Conservation (phyloP, 345 rosid species). For the Corchorus olitorius region DNA sequence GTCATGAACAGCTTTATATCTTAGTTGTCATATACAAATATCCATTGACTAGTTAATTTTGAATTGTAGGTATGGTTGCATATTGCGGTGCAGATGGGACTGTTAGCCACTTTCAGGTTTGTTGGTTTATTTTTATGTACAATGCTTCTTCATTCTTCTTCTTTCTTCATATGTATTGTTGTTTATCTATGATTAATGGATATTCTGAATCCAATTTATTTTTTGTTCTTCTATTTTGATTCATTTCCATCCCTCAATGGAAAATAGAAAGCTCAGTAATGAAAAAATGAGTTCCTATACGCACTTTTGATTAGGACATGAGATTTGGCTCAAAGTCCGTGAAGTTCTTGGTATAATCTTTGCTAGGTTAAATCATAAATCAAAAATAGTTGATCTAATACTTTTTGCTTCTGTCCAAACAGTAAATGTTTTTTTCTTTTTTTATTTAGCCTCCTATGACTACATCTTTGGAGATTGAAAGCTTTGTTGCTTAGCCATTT, state of each 20-base stretch:
- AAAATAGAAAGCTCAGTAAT: background rate
- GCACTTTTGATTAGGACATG: background rate
- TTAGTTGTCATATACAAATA: background rate
- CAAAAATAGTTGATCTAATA: background rate
- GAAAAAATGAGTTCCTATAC: background rate
- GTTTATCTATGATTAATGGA: background rate
- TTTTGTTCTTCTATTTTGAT: background rate
- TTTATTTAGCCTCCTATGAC: background rate
- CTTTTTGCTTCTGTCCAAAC: background rate
- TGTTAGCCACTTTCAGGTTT: constrained; percentile 65
- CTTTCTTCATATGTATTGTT: background rate
- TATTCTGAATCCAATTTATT: background rate
- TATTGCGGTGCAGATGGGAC: constrained; percentile 85
- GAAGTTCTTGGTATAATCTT: background rate
- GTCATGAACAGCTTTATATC: background rate
- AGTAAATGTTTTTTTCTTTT: background rate
- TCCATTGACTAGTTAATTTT: constrained; percentile 13
- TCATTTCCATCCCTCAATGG: background rate
- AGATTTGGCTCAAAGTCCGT: background rate
- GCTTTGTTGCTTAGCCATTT: background rate
- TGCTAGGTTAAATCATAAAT: background rate
- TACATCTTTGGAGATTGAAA: background rate
- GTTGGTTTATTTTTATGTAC: constrained; percentile 21
- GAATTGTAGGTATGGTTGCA: constrained; percentile 73
- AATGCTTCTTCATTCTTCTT: constrained; percentile 7